Percentiles rank a stretch among this genome's conserved stretches.
These are phyloP conservation scores for Thraustotheca clavata DNA, from an alignment of 352 stramenopile species.

Conservation along the genomic window DNA sequence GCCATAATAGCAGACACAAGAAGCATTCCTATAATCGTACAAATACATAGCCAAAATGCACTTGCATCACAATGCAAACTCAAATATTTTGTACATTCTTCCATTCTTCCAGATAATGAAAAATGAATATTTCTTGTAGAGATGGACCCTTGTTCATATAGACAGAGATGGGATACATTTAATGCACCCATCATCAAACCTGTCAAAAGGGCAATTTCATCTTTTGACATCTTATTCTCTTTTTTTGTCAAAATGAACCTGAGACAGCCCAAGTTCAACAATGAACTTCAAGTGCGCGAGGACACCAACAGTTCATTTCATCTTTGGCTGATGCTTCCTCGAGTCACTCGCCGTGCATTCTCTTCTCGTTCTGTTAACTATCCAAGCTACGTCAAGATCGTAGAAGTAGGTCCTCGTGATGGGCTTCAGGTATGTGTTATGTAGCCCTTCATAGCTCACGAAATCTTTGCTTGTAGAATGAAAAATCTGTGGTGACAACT, in stretches of 20 bases:
- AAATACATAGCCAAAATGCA: conserved; percentile 1
- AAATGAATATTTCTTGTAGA: neutral
- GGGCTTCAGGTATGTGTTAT: conserved; percentile 66
- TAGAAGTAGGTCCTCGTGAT: conserved; percentile 93
- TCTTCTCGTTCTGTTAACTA: conserved; percentile 27
- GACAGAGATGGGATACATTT: too few species aligned
- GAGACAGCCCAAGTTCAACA: too few species aligned
- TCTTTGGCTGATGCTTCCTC: neutral
- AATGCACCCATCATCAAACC: too few species aligned
- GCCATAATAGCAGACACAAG: conserved; percentile 8
- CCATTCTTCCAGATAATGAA: neutral
- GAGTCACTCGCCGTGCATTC: neutral
- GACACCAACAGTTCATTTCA: neutral
- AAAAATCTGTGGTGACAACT: conserved; percentile 80
- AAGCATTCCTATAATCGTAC: conserved; percentile 12
- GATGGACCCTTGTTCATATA: too few species aligned
- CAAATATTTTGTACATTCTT: conserved; percentile 2
- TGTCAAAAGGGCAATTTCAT: too few species aligned
- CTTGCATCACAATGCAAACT: neutral
- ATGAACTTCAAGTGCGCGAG: conserved; percentile 3
- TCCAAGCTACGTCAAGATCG: conserved; percentile 81
- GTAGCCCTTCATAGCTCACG: neutral
- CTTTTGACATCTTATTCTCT: too few species aligned
- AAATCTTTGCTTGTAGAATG: conserved; percentile 62
- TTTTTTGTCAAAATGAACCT: too few species aligned